Base-by-base conservation (phyloP, 331 rosid genomes). In the Rosa hybrid region DNA sequence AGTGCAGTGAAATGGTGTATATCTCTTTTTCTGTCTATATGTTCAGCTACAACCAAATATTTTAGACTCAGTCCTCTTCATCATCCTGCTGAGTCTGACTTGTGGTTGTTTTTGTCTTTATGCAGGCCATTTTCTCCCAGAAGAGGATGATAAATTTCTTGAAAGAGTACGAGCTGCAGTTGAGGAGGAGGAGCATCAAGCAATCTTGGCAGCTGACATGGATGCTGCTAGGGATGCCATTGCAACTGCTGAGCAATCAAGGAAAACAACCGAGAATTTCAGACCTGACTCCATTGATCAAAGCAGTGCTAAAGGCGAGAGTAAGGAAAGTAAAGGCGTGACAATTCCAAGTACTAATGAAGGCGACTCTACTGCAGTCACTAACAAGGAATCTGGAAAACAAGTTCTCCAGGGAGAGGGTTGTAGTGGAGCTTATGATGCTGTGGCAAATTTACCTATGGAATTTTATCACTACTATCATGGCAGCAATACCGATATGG, bases 121-220 rank as follows among this genome's bases (percentile, higher is more conserved):
- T 89, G 84, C 84, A 95, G 98, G 98, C 75, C 96, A 91, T 86
- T 95, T 92, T 89, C 87, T 92, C 79, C 98, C 98, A 2, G 90
- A 90, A 86, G 98, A 94, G 88, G 97, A 95, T 54, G 88, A 92
- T 85, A 91, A 88, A 81, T 92, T 90, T 88, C 87, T 92, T 34
- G 94, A 93, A 86, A 89, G 85, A 78, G 94, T 90, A 80, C 91
- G 83, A 81, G 96, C 96, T 71, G 93, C 93, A 7, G 98, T 89
- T 78, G 96, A 95, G 86, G 97, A 90, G 90, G 98, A 95, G 88
- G 96, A 95, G 85, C 98, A 90, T 30, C 96, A 91, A 86, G 94
- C 90, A 83, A 86, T 86, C 83, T 91, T 90, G 84, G 94, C 98
- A 77, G 97, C 92, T 68, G 97, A 84, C 85, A 88, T 90, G 34